A percentile compares a stretch with the other conserved stretches of the same genome.
Evolutionary conservation across 768 basidiomycete genomes (phyloP).

Genomic region (Boletellus ananiceps): DNA sequence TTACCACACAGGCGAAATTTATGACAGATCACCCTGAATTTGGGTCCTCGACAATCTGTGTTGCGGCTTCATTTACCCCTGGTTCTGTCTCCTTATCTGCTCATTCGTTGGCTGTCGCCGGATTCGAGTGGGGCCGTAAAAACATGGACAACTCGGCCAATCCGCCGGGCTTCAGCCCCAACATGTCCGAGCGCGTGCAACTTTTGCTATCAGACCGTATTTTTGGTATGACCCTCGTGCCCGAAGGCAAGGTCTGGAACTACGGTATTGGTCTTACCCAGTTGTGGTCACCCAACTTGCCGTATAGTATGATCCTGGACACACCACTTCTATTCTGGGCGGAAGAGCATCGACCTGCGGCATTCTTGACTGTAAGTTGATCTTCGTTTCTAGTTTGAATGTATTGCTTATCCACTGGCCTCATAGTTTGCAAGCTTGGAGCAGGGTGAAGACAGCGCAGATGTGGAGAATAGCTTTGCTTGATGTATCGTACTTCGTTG

Average conservation of each 20-base stretch:
- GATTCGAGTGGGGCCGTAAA: constrained; percentile 98
- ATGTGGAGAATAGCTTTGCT: constrained; percentile 92
- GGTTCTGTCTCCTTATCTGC: constrained; percentile 95
- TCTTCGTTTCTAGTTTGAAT: background rate
- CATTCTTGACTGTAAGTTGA: constrained; percentile 79
- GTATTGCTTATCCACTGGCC: background rate
- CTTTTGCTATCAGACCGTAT: constrained; percentile 92
- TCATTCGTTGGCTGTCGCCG: constrained; percentile 83
- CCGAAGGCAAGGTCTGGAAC: constrained; percentile 94
- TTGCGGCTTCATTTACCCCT: constrained; percentile 95
- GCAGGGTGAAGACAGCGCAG: constrained; percentile 87
- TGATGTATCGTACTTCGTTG: constrained; percentile 36
- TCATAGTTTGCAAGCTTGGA: constrained; percentile 84
- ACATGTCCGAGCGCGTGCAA: constrained; percentile 95
- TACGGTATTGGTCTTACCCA: constrained; percentile 94
- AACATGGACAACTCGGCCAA: constrained; percentile 82
- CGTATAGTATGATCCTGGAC: constrained; percentile 81
- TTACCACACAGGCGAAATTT: constrained; percentile 90
- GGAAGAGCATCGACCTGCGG: constrained; percentile 89
- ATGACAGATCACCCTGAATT: constrained; percentile 97
- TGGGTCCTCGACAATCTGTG: constrained; percentile 89
- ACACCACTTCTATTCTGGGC: constrained; percentile 97
- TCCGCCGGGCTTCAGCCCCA: constrained; percentile 93
- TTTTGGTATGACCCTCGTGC: constrained; percentile 92
- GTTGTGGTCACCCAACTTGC: constrained; percentile 77